Evolutionary conservation across 257 asterid genomes (phyloP).

Genomic region (Capsicum pubescens): DNA sequence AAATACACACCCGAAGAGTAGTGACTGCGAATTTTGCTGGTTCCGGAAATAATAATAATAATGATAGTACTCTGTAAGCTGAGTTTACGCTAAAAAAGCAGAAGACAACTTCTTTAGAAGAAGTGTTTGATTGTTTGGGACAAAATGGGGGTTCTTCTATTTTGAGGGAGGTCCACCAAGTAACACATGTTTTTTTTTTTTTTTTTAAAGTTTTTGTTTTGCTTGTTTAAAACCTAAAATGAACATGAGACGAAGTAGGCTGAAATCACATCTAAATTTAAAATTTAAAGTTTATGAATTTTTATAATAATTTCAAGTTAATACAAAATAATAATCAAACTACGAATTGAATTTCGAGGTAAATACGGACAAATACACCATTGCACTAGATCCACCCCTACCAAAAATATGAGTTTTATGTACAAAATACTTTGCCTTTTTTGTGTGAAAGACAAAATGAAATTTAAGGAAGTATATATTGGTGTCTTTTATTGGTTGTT

Average conservation of each 20-base stretch:
- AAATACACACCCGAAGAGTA: too few relatives aligned
- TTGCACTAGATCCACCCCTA: neutral
- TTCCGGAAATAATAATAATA: too few relatives aligned
- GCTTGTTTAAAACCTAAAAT: constrained; percentile 7
- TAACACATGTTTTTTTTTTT: neutral
- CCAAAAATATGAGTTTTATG: neutral
- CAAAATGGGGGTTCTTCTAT: neutral
- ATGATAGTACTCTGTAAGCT: neutral
- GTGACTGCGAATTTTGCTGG: too few relatives aligned
- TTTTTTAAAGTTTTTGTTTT: neutral
- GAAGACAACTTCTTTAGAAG: neutral
- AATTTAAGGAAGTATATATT: constrained; percentile 20
- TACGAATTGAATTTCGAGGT: neutral
- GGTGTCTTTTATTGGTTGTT: constrained; percentile 25
- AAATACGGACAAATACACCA: neutral
- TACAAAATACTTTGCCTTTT: neutral
- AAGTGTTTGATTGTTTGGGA: neutral
- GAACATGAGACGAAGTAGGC: neutral
- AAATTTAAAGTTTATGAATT: neutral
- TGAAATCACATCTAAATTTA: neutral
- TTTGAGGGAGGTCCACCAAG: constrained; percentile 24
- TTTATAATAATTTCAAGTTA: neutral
- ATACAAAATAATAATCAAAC: neutral
- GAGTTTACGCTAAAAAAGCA: neutral
- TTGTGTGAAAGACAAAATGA: constrained; percentile 11